Evolutionary conservation across 78 protist species (phyloP).

Genomic region (Dictyostelium capitatum): DNA sequence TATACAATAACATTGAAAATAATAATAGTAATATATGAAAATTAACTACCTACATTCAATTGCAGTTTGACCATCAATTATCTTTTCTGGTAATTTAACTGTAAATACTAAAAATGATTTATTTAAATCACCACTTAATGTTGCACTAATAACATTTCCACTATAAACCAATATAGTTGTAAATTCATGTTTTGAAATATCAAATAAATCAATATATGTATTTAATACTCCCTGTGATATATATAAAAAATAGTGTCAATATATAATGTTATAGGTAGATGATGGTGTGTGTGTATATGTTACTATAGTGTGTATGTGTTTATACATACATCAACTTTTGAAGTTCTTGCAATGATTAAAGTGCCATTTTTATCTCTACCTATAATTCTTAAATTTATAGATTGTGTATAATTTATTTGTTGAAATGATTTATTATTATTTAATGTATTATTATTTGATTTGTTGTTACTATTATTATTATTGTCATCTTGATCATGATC

Average conservation of each 20-base stretch:
- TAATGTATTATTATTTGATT: not conserved
- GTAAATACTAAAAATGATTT: constrained; percentile 63
- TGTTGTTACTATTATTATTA: not conserved
- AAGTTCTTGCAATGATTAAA: constrained; percentile 32
- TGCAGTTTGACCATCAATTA: constrained; percentile 22
- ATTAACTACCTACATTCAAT: constrained; percentile 26
- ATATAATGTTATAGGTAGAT: not conserved
- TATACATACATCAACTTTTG: constrained; percentile 35
- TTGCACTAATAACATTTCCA: constrained; percentile 49
- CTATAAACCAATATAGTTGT: not conserved
- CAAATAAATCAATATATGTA: constrained; percentile 61
- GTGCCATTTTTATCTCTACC: constrained; percentile 64
- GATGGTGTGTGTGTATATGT: too few relatives aligned
- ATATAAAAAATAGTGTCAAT: not conserved
- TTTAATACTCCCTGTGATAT: constrained; percentile 40
- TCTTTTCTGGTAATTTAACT: constrained; percentile 52
- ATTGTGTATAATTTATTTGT: constrained; percentile 11
- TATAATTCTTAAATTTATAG: constrained; percentile 49
- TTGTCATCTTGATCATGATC: not conserved
- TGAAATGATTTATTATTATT: not conserved
- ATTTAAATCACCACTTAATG: constrained; percentile 32
- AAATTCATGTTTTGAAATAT: constrained; percentile 33
- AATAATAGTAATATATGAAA: not conserved
- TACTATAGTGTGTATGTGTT: not conserved
- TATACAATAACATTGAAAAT: not conserved